Base-by-base conservation (phyloP, 805 yeast species). In the Spathaspora hagerdaliae region DNA sequence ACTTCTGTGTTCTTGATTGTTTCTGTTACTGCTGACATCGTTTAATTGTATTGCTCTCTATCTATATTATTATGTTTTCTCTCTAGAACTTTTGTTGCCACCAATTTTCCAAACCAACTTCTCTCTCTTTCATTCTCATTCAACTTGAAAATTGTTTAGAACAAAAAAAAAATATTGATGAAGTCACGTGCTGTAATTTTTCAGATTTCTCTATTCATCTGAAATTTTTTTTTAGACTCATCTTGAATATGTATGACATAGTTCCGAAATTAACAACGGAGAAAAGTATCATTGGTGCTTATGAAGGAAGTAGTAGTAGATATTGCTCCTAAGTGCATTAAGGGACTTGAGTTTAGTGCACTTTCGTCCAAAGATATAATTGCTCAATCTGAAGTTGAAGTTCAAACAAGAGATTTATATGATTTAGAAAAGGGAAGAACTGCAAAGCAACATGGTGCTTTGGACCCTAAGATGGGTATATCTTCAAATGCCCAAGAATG, bases 381-480 rank as follows among this genome's bases (percentile, higher is more conserved):
- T 38, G 92, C 92, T 15, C 96, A 92, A 69, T 86, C 96, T 2
- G 97, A 91, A 60, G 96, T 91, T 26, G 98, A 94, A 62, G 87
- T 94, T 48, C 79, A 86, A 36, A 88, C 96, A 13, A 78, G 97
- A 55, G 97, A 92, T 63, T 75, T 94, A 46, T 94, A 88, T 63
- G 97, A 94, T 65, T 73, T 94, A 48, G 96, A 90, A 54, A 81
- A 85, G 55, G 96, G 96, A 6, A 75, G 98, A 54, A 72, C 78
- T n/a, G 90, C 96, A 6, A 88, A 83, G 51, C 71, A 64, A 13
- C 77, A 80, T 52, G 99, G 99, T 51, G 97, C 99, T 2, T 72
- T 94, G 36, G 99, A 94, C 64, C 77, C 89, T 19, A 75, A 79
- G 43, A 90, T 95, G 99, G 99, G 99, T 61, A 88, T 88, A 3